Evolutionary conservation across 2,329 filamentous ascomycete species (phyloP).

Genomic region (Microsporum ferrugineum): DNA sequence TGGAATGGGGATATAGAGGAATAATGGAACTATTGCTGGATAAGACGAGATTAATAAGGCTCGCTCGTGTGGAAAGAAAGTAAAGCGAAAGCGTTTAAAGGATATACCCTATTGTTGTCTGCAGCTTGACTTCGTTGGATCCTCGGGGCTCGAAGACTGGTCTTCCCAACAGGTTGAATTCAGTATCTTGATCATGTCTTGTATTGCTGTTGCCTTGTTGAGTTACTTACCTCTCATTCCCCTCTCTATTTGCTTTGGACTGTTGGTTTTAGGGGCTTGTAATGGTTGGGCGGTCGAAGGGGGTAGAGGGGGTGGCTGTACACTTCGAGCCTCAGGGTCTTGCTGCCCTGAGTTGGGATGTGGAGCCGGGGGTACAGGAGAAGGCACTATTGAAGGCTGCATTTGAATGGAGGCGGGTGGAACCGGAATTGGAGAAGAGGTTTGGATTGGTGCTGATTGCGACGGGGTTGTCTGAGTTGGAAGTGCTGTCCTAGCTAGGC

Average conservation of each 20-base stretch:
- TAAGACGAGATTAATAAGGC: background rate
- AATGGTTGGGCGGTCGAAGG: background rate
- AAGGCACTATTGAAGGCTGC: background rate
- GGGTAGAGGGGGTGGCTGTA: background rate
- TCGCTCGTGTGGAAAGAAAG: background rate
- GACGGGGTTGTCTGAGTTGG: background rate
- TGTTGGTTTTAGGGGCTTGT: background rate
- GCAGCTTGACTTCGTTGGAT: background rate
- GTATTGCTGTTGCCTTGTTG: background rate
- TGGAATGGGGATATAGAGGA: background rate
- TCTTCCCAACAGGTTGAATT: background rate
- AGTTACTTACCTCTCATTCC: background rate
- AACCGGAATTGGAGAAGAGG: background rate
- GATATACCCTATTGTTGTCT: background rate
- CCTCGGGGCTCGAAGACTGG: background rate
- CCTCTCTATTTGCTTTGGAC: background rate
- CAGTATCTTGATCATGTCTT: background rate
- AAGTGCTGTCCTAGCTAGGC: background rate
- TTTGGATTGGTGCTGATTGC: background rate
- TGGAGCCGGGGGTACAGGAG: background rate
- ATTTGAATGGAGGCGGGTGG: background rate
- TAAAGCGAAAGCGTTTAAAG: background rate
- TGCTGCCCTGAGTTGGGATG: background rate
- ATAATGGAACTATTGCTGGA: background rate
- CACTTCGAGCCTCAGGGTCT: background rate